Base-by-base conservation (phyloP, 805 yeast species). In the Wickerhamiella dianesei region DNA sequence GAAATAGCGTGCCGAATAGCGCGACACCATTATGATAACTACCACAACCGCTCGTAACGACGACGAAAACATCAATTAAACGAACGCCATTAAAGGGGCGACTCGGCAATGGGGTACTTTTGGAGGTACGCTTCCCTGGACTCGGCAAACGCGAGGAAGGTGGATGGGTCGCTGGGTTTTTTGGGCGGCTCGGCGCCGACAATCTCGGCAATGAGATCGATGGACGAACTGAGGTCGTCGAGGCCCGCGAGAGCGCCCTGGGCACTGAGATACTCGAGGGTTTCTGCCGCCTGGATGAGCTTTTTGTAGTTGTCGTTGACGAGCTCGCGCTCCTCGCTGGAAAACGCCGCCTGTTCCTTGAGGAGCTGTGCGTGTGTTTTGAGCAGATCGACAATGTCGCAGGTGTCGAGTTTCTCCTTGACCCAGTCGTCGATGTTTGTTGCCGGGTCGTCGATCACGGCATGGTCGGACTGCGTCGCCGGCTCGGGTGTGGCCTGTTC, bases 231-330 rank as follows among this genome's bases (percentile, higher is more conserved):
- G 32, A 55, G 32, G 8, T 21, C 43, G 35, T 46, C 50, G 12
- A 54, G 47, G 12, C 44, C 52, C 2, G 51, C 54, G 17, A 54
- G 50, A n/a, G 52, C 55, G 39, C 59, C 57, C 41, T 48, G 50
- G 19, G 47, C 46, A 35, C 55, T 53, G 44, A 59, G 51, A 18
- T 53, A 50, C 1, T 52, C 61, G 29, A 64, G 56, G 16, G 63
- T 59, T 35, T 59, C 61, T 8, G 65, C 58, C 14, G 64, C 65
- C 9, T 56, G 49, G 41, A 65, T 65, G 9, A 64, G 58, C 35
- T 64, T 63, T 36, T 61, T 57, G 53, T 64, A 64, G 50, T 64
- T 64, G 51, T 64, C 63, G 50, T 64, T 65, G 5, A 64, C 66
- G 3, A 64, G 56, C 20, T 67, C 64, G 50, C 65, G 65, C 44